Percentiles rank a stretch among this genome's conserved stretches.
phyloP scores from a whole-genome alignment of 768 basidiomycete species.

The Xerocomus spinulosus region DNA sequence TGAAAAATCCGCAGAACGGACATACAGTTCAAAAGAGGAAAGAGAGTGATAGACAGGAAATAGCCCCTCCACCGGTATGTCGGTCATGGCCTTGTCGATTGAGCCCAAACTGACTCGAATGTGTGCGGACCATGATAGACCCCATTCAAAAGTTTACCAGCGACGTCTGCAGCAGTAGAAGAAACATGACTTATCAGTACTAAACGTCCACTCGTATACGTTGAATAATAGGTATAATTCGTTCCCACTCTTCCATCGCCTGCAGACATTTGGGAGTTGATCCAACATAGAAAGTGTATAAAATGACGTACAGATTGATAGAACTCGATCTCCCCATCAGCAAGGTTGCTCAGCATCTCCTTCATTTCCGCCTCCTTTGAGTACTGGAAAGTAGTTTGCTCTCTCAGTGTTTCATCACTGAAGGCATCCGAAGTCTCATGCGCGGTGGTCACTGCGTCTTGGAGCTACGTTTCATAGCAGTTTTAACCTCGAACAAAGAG shows the following conservation, averaged over 20 bases:
- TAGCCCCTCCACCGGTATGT: background rate
- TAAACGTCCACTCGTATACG: constrained; percentile 91
- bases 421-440: constrained; percentile 97
- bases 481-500: background rate
- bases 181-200: constrained; percentile 22
- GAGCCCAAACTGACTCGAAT: background rate
- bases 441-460: constrained; percentile 93
- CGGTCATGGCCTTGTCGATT: background rate
- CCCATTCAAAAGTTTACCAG: constrained; percentile 10
- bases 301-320: constrained; percentile 68
- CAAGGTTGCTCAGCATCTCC: constrained; percentile 83
- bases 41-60: constrained; percentile 5
- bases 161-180: constrained; percentile 11
- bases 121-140: constrained; percentile 3
- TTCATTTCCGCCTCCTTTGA: constrained; percentile 97
- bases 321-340: constrained; percentile 94
- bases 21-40: constrained; percentile 9
- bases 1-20: constrained; percentile 3
- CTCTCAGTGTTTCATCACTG: constrained; percentile 89
- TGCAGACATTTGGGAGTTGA: constrained; percentile 27
- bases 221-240: constrained; percentile 89
- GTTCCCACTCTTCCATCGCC: constrained; percentile 98
- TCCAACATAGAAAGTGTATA: constrained; percentile 1
- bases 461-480: constrained; percentile 51
- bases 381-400: constrained; percentile 86